These are phyloP conservation scores for Globisporangium abappressorium DNA, from an alignment of 352 stramenopile species.

Conservation along the genomic window DNA sequence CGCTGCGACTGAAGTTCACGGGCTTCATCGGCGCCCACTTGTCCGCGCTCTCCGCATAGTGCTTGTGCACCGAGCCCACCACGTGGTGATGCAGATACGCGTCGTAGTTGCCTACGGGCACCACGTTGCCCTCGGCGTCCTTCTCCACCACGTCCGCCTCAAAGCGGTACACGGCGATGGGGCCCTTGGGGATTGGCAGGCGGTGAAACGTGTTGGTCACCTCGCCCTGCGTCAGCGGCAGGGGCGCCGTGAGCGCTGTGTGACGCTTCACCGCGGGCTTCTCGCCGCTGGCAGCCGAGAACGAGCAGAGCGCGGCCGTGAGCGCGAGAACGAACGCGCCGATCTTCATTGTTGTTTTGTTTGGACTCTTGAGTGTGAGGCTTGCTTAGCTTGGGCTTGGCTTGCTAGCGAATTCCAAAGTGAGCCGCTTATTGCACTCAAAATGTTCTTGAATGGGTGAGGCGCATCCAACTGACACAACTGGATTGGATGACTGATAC, in stretches of 20 bases:
- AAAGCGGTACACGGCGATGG: constrained; percentile 82
- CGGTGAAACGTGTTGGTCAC: constrained; percentile 77
- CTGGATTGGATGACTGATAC: constrained; percentile 1
- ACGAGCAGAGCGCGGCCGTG: neutral
- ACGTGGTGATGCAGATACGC: constrained; percentile 86
- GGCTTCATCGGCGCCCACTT: constrained; percentile 75
- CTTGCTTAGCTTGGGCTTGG: neutral
- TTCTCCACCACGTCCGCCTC: constrained; percentile 74
- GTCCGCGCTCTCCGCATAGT: constrained; percentile 46
- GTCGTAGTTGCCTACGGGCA: constrained; percentile 63
- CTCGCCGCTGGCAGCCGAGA: neutral
- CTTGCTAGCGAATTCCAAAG: constrained; percentile 2
- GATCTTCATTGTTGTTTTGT: constrained; percentile 5
- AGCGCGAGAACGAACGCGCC: neutral
- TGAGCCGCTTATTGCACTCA: neutral
- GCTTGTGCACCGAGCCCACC: constrained; percentile 64
- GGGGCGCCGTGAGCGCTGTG: constrained; percentile 61
- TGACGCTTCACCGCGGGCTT: constrained; percentile 50
- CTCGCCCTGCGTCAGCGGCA: constrained; percentile 62
- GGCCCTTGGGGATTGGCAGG: constrained; percentile 68
- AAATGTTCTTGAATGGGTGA: neutral
- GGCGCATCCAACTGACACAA: neutral
- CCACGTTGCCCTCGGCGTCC: constrained; percentile 42
- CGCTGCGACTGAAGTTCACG: constrained; percentile 63
- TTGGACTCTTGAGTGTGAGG: neutral